Percentiles rank a stretch among this genome's conserved stretches.
phyloP scores from a whole-genome alignment of 1,139 yeast species.

The Barnettozyma hawaiiensis region DNA sequence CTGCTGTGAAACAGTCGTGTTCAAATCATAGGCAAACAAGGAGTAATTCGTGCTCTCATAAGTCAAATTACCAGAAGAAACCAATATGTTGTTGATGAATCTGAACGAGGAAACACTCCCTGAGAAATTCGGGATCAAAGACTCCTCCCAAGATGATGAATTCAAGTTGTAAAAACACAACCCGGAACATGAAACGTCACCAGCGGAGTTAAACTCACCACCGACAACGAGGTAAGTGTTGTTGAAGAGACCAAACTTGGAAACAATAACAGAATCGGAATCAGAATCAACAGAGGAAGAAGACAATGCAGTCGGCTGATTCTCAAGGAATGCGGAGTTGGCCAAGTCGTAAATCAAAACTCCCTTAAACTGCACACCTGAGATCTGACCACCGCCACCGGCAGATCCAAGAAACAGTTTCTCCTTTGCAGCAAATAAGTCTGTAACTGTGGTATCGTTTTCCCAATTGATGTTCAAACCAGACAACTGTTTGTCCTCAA shows the following conservation, averaged over 20 bases:
- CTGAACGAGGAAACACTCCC: slow-evolving; percentile 53
- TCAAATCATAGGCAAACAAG: slow-evolving; percentile 51
- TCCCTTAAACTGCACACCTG: slow-evolving; percentile 35
- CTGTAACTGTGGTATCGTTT: slow-evolving; percentile 13
- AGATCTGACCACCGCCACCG: slow-evolving; percentile 22
- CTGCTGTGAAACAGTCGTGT: slow-evolving; percentile 18
- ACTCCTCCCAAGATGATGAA: slow-evolving; percentile 47
- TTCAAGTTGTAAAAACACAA: slow-evolving; percentile 64
- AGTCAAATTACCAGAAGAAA: slow-evolving; percentile 59
- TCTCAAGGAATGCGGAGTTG: slow-evolving; percentile 10
- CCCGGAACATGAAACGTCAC: slow-evolving; percentile 53
- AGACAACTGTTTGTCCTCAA: slow-evolving; percentile 27
- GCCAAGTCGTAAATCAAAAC: slow-evolving; percentile 46
- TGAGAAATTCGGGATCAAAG: slow-evolving; percentile 40
- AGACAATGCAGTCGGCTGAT: slow-evolving; percentile 14
- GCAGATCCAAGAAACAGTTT: slow-evolving; percentile 35
- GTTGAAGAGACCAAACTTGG: slow-evolving; percentile 41
- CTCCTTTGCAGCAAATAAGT: slow-evolving; percentile 21
- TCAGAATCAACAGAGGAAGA: slow-evolving; percentile 16
- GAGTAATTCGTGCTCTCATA: slow-evolving; percentile 34
- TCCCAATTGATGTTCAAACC: slow-evolving; percentile 24
- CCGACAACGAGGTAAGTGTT: slow-evolving; percentile 56
- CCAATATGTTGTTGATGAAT: slow-evolving; percentile 43
- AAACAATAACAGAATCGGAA: slow-evolving; percentile 36
- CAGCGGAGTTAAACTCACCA: slow-evolving; percentile 65